Conservation (phyloP, 768 basidiomycete species). For the Lactifluus hygrophoroides region DNA sequence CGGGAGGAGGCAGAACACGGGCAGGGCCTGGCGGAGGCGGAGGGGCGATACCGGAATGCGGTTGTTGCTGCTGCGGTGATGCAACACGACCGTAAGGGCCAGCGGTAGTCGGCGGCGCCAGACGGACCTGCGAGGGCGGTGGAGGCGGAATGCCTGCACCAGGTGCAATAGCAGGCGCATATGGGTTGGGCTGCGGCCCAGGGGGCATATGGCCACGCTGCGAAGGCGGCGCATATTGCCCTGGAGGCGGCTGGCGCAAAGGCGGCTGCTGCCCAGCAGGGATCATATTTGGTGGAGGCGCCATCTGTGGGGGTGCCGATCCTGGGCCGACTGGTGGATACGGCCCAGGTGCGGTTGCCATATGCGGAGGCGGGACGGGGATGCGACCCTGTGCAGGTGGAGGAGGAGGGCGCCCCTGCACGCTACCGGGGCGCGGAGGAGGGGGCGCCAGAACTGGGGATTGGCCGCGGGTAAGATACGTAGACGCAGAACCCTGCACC, state of each 20-base stretch:
- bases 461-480: conserved; percentile 27
- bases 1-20: conserved; percentile 26
- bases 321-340: conserved; percentile 2
- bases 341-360: neutral
- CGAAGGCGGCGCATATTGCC: conserved; percentile 22
- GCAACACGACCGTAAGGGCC: conserved; percentile 26
- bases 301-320: neutral
- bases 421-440: conserved; percentile 51
- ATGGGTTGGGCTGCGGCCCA: conserved; percentile 27
- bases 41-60: conserved; percentile 8
- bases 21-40: conserved; percentile 21
- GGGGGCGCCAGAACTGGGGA: conserved; percentile 40
- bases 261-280: conserved; percentile 15
- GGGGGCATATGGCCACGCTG: conserved; percentile 24
- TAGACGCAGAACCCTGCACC: conserved; percentile 23
- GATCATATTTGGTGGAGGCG: conserved; percentile 7
- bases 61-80: conserved; percentile 9
- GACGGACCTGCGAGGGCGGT: conserved; percentile 26
- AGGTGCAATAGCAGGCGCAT: conserved; percentile 35
- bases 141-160: conserved; percentile 26
- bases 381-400: conserved; percentile 11
- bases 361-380: conserved; percentile 3
- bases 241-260: conserved; percentile 34
- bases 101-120: neutral
- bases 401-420: conserved; percentile 27